These are phyloP conservation scores for Clausena lansium DNA, from an alignment of 345 rosid species.

Conservation along the genomic window DNA sequence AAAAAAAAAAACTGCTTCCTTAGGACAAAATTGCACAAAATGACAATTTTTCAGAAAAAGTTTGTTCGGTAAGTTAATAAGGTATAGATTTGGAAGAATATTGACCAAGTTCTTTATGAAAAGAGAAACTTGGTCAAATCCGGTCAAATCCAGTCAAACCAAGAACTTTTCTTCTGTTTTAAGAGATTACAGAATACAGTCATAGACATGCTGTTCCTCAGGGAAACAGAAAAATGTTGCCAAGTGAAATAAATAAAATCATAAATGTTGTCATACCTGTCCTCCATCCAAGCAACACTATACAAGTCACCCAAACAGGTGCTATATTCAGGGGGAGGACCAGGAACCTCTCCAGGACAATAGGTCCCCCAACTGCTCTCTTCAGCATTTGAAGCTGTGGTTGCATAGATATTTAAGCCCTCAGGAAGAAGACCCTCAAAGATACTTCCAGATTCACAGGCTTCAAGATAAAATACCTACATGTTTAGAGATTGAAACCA, in stretches of 20 bases:
- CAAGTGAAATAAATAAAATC: background rate
- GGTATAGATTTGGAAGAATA: background rate
- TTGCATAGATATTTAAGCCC: constrained; percentile 87
- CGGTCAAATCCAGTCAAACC: background rate
- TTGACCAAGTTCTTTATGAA: background rate
- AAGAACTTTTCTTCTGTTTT: background rate
- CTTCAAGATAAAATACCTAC: constrained; percentile 98
- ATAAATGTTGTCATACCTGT: constrained; percentile 51
- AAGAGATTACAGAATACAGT: background rate
- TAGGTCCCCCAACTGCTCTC: constrained; percentile 99
- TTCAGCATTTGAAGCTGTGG: constrained; percentile 88
- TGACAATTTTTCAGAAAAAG: background rate
- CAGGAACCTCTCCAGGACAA: constrained; percentile 90
- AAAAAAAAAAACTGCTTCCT: background rate
- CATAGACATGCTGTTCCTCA: background rate
- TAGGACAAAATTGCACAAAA: background rate
- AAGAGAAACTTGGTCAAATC: background rate
- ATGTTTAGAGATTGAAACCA: constrained; percentile 15
- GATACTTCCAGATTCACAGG: constrained; percentile 98
- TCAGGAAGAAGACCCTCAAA: constrained; percentile 97
- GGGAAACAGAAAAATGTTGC: background rate
- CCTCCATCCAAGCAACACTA: constrained; percentile 99
- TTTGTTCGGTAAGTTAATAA: background rate
- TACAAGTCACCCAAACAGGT: constrained; percentile 98
- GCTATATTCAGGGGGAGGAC: constrained; percentile 87